Base-by-base conservation (phyloP, 2,329 filamentous ascomycete genomes). In the Nannizziopsis barbatae region DNA sequence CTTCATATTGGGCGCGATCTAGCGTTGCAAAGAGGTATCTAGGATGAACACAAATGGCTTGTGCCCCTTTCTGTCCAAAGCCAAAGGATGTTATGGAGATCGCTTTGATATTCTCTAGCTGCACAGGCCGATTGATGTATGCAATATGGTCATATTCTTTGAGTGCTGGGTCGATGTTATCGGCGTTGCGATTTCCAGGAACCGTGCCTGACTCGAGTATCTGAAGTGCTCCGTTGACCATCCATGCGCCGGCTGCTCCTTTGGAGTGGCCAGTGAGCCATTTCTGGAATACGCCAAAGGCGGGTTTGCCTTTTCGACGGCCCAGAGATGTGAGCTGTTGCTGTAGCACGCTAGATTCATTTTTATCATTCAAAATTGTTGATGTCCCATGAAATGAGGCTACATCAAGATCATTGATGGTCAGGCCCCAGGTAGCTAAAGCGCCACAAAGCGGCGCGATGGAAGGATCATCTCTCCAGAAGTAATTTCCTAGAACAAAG, bases 41-140 rank as follows among this genome's bases (percentile, higher is more conserved):
- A 0, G 69, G 62, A 8, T 62, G 54, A 0, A 71, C 62, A 0
- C 63, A 59, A 10, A 71, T 53, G 1, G 57, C 62, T 44, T 68
- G 58, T 0, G 60, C 67, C 4, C 68, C 66, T 51, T 72, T 72
- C 53, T 72, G 69, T 1, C 68, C 68, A 50, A 72, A 72, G 0
- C 69, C 69, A 45, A 73, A 73, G 1, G 63, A 68, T 2, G 64
- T 70, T 14, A 71, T 53, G 17, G 59, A 60, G 43, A 66, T 64
- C 1, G 68, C 67, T 31, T 65, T 66, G 4, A 66, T 39, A 2
- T 55, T 56, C 0, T 50, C 36, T 2, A 43, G 50, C n/a, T 52
- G 51, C 0, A 65, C 53, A 1, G 53, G 54, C 5, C 55, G 33
- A 41, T 53, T 56, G 0, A 65, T 66, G 43, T 63, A 70, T 1